Evolutionary conservation across 345 rosid species (phyloP).

Genomic region (Salix dunnii): DNA sequence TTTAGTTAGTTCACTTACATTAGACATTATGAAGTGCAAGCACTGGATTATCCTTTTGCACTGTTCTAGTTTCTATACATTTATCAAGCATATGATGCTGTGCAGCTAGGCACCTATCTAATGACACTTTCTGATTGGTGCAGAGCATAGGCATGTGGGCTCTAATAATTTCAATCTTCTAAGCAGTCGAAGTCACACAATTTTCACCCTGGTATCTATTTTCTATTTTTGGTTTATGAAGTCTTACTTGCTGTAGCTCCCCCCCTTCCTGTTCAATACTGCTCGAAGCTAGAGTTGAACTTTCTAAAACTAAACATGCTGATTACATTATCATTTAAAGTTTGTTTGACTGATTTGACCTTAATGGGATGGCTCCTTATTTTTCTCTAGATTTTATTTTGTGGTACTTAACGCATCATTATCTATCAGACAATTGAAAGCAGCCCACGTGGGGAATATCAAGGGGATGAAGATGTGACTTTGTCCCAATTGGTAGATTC

Average conservation of each 20-base stretch:
- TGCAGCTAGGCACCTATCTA: slow-evolving; percentile 9
- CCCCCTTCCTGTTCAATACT: neutral
- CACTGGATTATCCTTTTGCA: neutral
- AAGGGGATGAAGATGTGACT: slow-evolving; percentile 57
- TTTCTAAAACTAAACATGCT: neutral
- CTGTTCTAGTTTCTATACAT: slow-evolving; percentile 7
- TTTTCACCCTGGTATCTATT: slow-evolving; percentile 66
- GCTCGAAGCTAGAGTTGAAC: neutral
- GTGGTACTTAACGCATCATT: slow-evolving; percentile 2
- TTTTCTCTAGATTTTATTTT: slow-evolving; percentile 8
- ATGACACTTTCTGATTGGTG: slow-evolving; percentile 20
- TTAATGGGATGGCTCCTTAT: neutral
- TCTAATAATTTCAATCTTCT: slow-evolving; percentile 89
- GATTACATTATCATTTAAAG: neutral
- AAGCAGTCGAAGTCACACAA: slow-evolving; percentile 97
- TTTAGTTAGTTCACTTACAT: neutral
- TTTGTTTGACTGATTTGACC: neutral
- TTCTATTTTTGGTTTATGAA: slow-evolving; percentile 7
- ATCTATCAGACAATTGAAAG: slow-evolving; percentile 58
- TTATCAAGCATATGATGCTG: slow-evolving; percentile 5
- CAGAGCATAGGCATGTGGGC: slow-evolving; percentile 96
- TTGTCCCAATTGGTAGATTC: slow-evolving; percentile 58
- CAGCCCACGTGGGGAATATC: slow-evolving; percentile 49
- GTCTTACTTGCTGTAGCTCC: neutral
- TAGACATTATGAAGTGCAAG: no score